Evolutionary conservation across 2,329 filamentous ascomycete species (phyloP).

Genomic region (Talaromyces albobiverticillius): DNA sequence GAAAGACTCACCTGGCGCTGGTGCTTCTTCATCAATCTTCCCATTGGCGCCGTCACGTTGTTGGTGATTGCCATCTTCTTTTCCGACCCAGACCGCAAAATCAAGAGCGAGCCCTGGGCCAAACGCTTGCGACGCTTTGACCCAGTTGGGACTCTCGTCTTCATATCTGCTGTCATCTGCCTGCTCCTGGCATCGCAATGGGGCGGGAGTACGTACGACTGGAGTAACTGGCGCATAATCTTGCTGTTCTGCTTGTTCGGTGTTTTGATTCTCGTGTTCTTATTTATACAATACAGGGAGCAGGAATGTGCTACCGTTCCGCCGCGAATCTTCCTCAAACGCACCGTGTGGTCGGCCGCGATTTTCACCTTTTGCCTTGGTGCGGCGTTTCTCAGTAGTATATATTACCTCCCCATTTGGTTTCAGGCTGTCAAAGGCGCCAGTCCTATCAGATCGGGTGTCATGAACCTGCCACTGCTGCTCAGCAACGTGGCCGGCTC

Average conservation of each 20-base stretch:
- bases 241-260: conserved; percentile 50
- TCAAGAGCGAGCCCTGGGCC: conserved; percentile 15
- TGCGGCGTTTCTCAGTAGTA: conserved; percentile 12
- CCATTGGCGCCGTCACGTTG: conserved; percentile 31
- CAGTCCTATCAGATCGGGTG: conserved; percentile 32
- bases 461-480: conserved; percentile 42
- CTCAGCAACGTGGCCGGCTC: conserved; percentile 29
- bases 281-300: conserved; percentile 28
- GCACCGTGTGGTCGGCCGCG: conserved; percentile 41
- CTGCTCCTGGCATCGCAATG: conserved; percentile 50
- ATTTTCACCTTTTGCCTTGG: conserved; percentile 36
- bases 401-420: conserved; percentile 49
- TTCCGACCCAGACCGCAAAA: conserved; percentile 22
- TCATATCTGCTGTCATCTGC: conserved; percentile 47
- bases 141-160: conserved; percentile 42
- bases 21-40: conserved; percentile 38
- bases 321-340: conserved; percentile 42
- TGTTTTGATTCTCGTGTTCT: conserved; percentile 45
- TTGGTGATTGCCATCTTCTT: conserved; percentile 33
- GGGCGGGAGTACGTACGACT: conserved; percentile 37
- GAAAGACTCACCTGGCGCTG: conserved; percentile 31
- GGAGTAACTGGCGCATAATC: conserved; percentile 45
- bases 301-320: conserved; percentile 44
- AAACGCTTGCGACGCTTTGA: conserved; percentile 35
- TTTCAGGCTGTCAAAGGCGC: conserved; percentile 39